phyloP scores from a whole-genome alignment of 164 flowering plant genomes.

The Stephania yunnanensis region DNA sequence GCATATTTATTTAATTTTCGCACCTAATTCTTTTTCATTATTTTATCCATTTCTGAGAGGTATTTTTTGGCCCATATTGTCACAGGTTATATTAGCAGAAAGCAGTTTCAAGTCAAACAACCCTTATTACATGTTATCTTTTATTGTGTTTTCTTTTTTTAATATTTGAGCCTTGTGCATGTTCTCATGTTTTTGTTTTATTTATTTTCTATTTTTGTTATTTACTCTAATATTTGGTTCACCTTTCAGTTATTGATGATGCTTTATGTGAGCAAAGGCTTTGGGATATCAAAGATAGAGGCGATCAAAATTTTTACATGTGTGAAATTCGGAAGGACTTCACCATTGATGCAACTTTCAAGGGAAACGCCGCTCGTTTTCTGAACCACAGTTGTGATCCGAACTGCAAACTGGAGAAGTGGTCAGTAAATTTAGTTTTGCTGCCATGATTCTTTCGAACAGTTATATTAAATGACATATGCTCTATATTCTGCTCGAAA shows the following conservation, averaged over 20 bases:
- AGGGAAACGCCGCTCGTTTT: constrained; percentile 80
- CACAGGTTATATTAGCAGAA: not conserved
- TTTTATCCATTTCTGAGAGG: not conserved
- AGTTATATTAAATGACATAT: not conserved
- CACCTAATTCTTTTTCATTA: not conserved
- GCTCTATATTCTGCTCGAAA: not conserved
- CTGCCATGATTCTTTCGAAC: not conserved
- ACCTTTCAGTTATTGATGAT: constrained; percentile 75
- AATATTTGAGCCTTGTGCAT: too few species aligned
- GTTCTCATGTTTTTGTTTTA: too few species aligned
- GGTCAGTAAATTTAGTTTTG: constrained; percentile 42
- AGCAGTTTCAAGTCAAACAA: not conserved
- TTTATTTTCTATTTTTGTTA: not conserved
- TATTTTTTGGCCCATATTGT: not conserved
- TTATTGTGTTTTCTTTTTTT: too few species aligned
- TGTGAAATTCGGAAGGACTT: constrained; percentile 85
- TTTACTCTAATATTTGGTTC: not conserved
- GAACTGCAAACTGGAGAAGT: constrained; percentile 83
- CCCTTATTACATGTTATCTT: too few species aligned
- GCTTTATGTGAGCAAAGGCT: constrained; percentile 80
- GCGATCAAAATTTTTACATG: constrained; percentile 77
- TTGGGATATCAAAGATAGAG: constrained; percentile 84
- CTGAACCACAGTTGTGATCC: constrained; percentile 93
- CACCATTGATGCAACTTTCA: constrained; percentile 92
- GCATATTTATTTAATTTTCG: not conserved